Conservation (phyloP, 139 green algal species). For the Haematococcus lacustris region DNA sequence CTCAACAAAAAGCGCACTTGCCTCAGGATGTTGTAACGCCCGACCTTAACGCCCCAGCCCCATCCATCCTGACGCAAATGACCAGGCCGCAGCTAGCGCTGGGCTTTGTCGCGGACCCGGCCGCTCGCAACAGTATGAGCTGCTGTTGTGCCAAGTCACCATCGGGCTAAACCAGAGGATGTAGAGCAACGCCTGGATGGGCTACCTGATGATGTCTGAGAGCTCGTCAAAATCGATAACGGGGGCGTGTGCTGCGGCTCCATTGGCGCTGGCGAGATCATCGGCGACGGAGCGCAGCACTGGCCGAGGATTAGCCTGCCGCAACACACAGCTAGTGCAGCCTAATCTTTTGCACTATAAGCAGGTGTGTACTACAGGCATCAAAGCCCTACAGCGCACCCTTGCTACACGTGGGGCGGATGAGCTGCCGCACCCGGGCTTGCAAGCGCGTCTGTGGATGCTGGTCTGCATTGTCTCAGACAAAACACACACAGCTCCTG, state of each 20-base stretch:
- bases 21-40: neutral
- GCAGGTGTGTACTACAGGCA: too few relatives aligned
- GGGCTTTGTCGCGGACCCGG: neutral
- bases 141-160: neutral
- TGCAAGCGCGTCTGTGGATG: too few relatives aligned
- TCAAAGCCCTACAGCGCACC: too few relatives aligned
- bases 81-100: neutral
- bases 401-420: too few relatives aligned
- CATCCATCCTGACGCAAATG: neutral
- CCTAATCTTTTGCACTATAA: neutral
- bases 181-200: too few relatives aligned
- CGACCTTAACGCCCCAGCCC: neutral
- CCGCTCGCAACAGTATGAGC: neutral
- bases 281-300: too few relatives aligned
- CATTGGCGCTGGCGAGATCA: neutral
- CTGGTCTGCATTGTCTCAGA: too few relatives aligned
- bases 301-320: too few relatives aligned
- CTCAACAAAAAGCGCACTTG: too few relatives aligned
- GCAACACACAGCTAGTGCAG: too few relatives aligned
- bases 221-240: constrained; percentile 77
- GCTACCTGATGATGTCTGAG: constrained; percentile 25
- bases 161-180: neutral
- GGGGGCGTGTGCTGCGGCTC: neutral
- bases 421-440: too few relatives aligned
- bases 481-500: too few relatives aligned